phyloP scores from a whole-genome alignment of 2,329 filamentous ascomycete species.

The Helicocarpus griseus region DNA sequence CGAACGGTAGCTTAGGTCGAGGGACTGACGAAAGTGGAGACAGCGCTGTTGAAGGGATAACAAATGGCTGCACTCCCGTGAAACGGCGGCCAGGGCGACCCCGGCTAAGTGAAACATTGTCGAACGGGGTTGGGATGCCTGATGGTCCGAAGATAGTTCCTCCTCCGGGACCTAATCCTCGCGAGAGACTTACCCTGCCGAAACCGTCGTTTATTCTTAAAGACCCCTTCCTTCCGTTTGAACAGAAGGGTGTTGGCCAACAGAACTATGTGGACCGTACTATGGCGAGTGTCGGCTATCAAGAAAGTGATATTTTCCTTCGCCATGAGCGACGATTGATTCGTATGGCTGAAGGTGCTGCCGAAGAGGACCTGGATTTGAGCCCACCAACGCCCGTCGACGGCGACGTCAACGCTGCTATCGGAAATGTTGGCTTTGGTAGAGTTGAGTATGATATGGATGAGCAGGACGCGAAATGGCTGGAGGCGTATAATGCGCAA shows the following conservation, averaged over 20 bases:
- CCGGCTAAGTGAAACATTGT: slow-evolving; percentile 51
- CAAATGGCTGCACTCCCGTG: slow-evolving; percentile 18
- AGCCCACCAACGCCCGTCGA: slow-evolving; percentile 47
- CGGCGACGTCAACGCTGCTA: slow-evolving; percentile 45
- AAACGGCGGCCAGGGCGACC: slow-evolving; percentile 56
- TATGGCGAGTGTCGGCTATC: slow-evolving; percentile 93
- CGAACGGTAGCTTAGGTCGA: slow-evolving; percentile 15
- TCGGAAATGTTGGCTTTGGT: slow-evolving; percentile 50
- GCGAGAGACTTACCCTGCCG: slow-evolving; percentile 39
- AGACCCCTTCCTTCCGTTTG: slow-evolving; percentile 44
- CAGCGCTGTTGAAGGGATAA: slow-evolving; percentile 34
- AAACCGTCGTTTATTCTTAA: slow-evolving; percentile 39
- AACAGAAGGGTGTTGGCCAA: slow-evolving; percentile 75
- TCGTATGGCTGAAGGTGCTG: slow-evolving; percentile 50
- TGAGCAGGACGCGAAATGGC: slow-evolving; percentile 95
- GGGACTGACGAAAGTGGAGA: slow-evolving; percentile 17
- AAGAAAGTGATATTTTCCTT: slow-evolving; percentile 83
- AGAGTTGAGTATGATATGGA: slow-evolving; percentile 99
- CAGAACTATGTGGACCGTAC: slow-evolving; percentile 89
- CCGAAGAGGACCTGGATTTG: slow-evolving; percentile 55
- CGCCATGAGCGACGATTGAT: slow-evolving; percentile 65
- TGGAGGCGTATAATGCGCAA: slow-evolving; percentile 71
- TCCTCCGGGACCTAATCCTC: slow-evolving; percentile 40
- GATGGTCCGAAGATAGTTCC: slow-evolving; percentile 44
- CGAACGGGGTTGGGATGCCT: slow-evolving; percentile 50